Evolutionary conservation across 495 filamentous ascomycete species (phyloP).

Genomic region (Neurospora sp.): DNA sequence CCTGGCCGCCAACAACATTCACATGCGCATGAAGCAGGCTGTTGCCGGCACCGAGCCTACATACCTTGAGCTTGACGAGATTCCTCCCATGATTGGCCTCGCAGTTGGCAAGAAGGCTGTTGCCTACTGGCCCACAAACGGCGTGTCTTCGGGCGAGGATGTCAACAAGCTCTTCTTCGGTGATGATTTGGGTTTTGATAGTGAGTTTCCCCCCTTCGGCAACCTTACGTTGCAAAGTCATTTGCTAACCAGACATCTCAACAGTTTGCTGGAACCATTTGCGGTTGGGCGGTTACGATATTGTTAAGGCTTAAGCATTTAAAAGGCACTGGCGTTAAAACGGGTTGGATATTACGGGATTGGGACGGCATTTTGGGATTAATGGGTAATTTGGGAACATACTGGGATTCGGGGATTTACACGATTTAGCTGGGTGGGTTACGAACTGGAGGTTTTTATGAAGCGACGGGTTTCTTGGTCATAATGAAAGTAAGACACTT

Average conservation of each 20-base stretch:
- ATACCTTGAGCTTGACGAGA: constrained; percentile 35
- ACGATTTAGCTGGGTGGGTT: neutral
- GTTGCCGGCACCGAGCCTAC: constrained; percentile 29
- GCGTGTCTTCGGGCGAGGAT: constrained; percentile 45
- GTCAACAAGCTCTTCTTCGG: constrained; percentile 52
- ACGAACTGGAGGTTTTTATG: neutral
- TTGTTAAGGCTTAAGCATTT: neutral
- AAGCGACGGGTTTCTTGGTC: neutral
- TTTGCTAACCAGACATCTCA: neutral
- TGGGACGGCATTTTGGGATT: neutral
- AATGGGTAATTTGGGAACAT: neutral
- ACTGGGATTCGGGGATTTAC: neutral
- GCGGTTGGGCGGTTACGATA: constrained; percentile 28
- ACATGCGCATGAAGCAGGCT: constrained; percentile 41
- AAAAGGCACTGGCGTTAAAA: neutral
- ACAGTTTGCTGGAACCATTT: constrained; percentile 46
- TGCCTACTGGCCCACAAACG: constrained; percentile 42
- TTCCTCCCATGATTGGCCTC: constrained; percentile 54
- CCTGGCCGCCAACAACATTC: constrained; percentile 48
- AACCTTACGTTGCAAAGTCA: neutral
- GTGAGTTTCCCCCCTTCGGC: neutral
- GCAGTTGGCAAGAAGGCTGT: constrained; percentile 57
- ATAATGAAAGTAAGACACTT: neutral
- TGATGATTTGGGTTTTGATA: constrained; percentile 54
- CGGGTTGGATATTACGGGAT: neutral